Base-by-base conservation (phyloP, 2,329 filamentous ascomycete genomes). In the Capronia americana region DNA sequence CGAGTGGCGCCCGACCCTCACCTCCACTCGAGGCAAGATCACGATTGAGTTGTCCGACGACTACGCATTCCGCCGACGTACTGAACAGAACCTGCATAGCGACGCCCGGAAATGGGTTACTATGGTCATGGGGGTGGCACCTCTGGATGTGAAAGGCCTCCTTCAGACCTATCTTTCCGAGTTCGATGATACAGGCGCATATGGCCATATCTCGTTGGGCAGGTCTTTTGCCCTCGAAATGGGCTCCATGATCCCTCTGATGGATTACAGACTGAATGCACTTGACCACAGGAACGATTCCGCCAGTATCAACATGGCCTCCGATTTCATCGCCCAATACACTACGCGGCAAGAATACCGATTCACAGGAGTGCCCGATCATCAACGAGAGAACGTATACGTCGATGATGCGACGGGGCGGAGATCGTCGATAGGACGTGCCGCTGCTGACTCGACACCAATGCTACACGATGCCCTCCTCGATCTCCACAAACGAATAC, bases 261-360 rank as follows among this genome's bases (percentile, higher is more conserved):
- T 90, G 10, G 94, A 99, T 76, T 92, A 96, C 74, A 88, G 92
- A 69, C 84, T 99, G 50, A 89, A 87, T 17, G 93, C 92, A 6
- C 88, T 99, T 57, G 92, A 96, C 71, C 86, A 85, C 41, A 86
- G 91, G 69, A 88, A 90, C 20, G 87, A 90, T 23, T 59, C 63
- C 56, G 87, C 87, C 61, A 87, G 87, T 69, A 90, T 97, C 76
- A 97, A 98, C 76, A 93, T 93, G 11, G 93, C 92, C 0, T 98
- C 95, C 2, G 94, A 98, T 76, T 97, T 99, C 73, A 88, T 99
- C 75, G 93, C 95, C 1, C 94, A 99, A 75, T 99, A 99, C 77
- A 98, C 94, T 3, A 96, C 93, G 28, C 90, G 95, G 44, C 96
- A 99, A 76, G 93, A 97, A 75, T 99, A 99, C 77, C 89, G 93